These are phyloP conservation scores for Stylonectria norvegica DNA, from an alignment of 2,329 filamentous ascomycete genomes.

Conservation along the genomic window DNA sequence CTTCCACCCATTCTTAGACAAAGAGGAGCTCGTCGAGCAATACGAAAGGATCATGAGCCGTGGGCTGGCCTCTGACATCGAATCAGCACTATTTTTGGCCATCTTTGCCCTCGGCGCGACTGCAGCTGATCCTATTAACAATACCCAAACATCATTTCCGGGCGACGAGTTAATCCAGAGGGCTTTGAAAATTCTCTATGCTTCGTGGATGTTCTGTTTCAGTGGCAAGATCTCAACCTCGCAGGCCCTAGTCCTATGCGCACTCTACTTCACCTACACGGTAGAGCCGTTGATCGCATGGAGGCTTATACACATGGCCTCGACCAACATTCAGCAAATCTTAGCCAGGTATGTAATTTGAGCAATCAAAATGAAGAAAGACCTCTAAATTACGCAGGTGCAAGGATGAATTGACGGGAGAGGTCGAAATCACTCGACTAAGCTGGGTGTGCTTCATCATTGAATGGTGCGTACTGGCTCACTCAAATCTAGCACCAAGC, in stretches of 20 bases:
- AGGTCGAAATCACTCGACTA: slow-evolving; percentile 16
- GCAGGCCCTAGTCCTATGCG: slow-evolving; percentile 13
- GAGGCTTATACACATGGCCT: slow-evolving; percentile 19
- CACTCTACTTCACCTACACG: slow-evolving; percentile 16
- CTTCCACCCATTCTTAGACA: slow-evolving; percentile 14
- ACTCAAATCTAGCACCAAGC: too few species aligned
- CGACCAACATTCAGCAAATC: slow-evolving; percentile 18
- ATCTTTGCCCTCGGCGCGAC: slow-evolving; percentile 14
- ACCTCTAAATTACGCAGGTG: slow-evolving; percentile 6
- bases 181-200: neutral
- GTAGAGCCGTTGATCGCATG: slow-evolving; percentile 18
- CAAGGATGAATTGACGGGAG: slow-evolving; percentile 13
- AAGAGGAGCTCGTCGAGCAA: slow-evolving; percentile 2
- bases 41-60: slow-evolving; percentile 12
- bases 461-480: slow-evolving; percentile 25
- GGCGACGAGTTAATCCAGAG: too few species aligned
- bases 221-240: neutral
- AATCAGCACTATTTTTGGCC: slow-evolving; percentile 12
- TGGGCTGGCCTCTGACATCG: slow-evolving; percentile 5
- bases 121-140: slow-evolving; percentile 10
- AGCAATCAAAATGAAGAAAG: too few species aligned
- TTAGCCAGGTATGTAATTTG: slow-evolving; percentile 16
- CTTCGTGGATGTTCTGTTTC: neutral
- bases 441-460: slow-evolving; percentile 26
- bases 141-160: too few species aligned